These are phyloP conservation scores for Dissophora ornata DNA, from an alignment of 192 early-diverging fungal genomes.

Conservation along the genomic window DNA sequence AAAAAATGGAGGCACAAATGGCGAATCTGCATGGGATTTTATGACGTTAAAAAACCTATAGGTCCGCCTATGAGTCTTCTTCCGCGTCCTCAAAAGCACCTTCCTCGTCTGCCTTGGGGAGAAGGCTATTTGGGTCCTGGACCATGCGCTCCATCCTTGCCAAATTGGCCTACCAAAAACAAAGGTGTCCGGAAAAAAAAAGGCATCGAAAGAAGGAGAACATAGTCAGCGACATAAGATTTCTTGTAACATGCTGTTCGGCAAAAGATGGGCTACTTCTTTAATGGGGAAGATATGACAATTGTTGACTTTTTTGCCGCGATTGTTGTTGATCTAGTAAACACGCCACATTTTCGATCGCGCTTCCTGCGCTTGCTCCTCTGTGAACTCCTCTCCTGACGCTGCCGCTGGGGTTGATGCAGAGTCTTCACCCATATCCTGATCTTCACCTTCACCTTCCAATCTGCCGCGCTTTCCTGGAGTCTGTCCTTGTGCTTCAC, in stretches of 20 bases:
- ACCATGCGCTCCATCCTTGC: conserved; percentile 45
- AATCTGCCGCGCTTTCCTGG: conserved; percentile 14
- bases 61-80: conserved; percentile 21
- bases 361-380: conserved; percentile 42
- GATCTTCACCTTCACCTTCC: conserved; percentile 4
- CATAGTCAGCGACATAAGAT: neutral
- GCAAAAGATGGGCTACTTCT: no score
- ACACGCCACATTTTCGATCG: conserved; percentile 48
- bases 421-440: no score
- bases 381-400: conserved; percentile 29
- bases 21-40: no score
- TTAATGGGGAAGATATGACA: neutral
- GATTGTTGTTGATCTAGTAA: conserved; percentile 16
- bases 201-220: conserved; percentile 7
- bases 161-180: conserved; percentile 21
- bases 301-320: neutral
- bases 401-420: no score
- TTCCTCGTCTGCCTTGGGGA: conserved; percentile 9
- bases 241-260: no score
- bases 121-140: conserved; percentile 35
- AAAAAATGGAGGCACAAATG: no score
- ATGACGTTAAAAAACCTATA: no score
- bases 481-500: no score
- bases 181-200: neutral
- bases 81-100: conserved; percentile 34